Base-by-base conservation (phyloP, 768 basidiomycete species). In the Galerina marginata region DNA sequence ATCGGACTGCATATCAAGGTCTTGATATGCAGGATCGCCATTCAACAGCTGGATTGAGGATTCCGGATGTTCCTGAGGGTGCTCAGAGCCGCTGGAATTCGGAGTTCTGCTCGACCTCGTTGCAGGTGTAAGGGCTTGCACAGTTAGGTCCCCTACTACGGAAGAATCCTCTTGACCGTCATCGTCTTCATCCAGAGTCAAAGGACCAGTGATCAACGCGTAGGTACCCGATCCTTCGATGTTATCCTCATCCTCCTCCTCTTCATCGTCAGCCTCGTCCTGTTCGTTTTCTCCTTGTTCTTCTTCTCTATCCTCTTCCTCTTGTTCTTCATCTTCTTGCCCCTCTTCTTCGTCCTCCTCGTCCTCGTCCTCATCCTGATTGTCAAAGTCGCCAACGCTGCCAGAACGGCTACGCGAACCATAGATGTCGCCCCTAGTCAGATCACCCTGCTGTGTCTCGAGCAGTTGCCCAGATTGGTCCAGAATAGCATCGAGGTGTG, bases 401-500 rank as follows among this genome's bases (percentile, higher is more conserved):
- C 78, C 82, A 2, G 88, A 88, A 14, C 86, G 82, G 65, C 88
- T 92, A 25, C 80, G 77, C 15, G 81, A 79, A 15, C 75, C 68
- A 33, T 75, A 77, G n/a, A 74, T 54, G 50, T 81, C 84, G 7
- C 79, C 81, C 51, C 82, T 80, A 1, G 77, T 76, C 46, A 95
- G 74, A 66, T 92, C 91, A 1, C 83, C 80, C 48, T 91, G 88
- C 68, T 96, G 96, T 1, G 92, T 90, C 67, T 91, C 89, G 60
- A 97, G 76, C 58, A 96, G 86, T 49, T 90, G 88, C 0, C 92
- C 92, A 38, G 93, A 96, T 67, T 96, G 91, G 73, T 94, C 86
- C 47, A 98, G 79, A 63, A 98, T 93, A 4, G 90, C 92, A 71
- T 96, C 92, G 20, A 98, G 81, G 74, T 97, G 95, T 63, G 89